Conservation (phyloP, 2,329 filamentous ascomycete species). For the Aureobasidium musti region DNA sequence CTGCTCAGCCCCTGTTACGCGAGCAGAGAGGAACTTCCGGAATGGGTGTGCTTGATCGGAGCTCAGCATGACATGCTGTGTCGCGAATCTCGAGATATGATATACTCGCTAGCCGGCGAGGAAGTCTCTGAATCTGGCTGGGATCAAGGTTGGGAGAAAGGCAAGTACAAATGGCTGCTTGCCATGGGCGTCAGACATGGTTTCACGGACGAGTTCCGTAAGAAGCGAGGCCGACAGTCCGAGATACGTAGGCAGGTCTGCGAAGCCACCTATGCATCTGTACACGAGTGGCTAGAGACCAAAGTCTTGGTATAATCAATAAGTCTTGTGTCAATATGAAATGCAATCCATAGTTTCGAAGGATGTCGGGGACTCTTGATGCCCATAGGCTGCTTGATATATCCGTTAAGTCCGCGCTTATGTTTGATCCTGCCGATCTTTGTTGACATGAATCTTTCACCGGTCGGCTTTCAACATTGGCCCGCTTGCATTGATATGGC, state of each 20-base stretch:
- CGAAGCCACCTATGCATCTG: background rate
- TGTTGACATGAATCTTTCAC: background rate
- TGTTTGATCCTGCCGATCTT: background rate
- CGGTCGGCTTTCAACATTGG: background rate
- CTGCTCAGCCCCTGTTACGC: constrained; percentile 17
- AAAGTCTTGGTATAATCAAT: background rate
- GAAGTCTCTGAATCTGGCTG: background rate
- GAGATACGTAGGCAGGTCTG: background rate
- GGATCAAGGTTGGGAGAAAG: background rate
- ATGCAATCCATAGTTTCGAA: background rate
- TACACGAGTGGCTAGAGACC: background rate
- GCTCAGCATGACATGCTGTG: constrained; percentile 21
- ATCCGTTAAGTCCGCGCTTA: background rate
- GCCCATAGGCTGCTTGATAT: background rate
- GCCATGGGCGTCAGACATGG: constrained; percentile 3
- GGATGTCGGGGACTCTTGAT: background rate
- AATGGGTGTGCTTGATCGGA: constrained; percentile 17
- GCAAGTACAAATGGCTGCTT: constrained; percentile 6
- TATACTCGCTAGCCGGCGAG: constrained; percentile 4
- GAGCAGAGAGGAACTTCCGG: background rate
- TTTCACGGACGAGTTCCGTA: constrained; percentile 11
- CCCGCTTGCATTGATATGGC: background rate
- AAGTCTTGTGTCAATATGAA: background rate
- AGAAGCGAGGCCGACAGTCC: background rate
- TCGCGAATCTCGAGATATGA: constrained; percentile 18